phyloP scores from a whole-genome alignment of 306 rosid species.

The Casuarina cunninghamiana region DNA sequence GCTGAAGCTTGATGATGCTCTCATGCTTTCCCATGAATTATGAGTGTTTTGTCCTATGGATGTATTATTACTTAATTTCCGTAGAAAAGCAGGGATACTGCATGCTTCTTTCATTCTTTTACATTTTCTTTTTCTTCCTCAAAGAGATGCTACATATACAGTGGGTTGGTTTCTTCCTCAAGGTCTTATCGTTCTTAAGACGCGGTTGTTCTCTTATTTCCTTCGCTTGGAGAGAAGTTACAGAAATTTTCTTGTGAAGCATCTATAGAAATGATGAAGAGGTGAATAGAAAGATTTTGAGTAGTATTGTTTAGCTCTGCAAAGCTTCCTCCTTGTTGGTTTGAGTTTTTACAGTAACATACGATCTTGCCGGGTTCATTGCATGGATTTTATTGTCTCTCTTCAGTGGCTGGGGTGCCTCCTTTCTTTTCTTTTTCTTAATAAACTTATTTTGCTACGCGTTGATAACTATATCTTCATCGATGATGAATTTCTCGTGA shows the following conservation, averaged over 20 bases:
- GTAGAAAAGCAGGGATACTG: no score
- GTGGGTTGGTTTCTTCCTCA: not conserved
- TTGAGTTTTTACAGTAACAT: no score
- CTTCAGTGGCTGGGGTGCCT: no score
- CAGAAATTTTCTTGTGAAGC: not conserved
- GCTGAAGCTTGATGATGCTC: conserved; percentile 78
- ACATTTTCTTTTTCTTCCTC: not conserved
- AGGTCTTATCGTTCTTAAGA: not conserved
- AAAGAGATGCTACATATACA: not conserved
- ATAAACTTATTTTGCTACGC: no score
- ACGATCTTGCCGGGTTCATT: not conserved
- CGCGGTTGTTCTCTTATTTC: not conserved
- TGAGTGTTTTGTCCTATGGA: conserved; percentile 26
- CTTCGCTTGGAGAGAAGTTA: not conserved
- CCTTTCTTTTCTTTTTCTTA: no score
- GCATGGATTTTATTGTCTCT: no score
- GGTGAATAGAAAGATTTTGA: not conserved
- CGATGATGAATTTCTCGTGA: no score
- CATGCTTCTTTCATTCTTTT: no score
- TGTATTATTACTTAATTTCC: not conserved
- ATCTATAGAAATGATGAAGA: not conserved
- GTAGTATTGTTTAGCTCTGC: not conserved
- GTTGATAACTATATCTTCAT: no score
- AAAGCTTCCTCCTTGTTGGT: no score
- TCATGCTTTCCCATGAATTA: conserved; percentile 88